Base-by-base conservation (phyloP, 1,284 basidiomycete species). In the Earliella scabrosa region DNA sequence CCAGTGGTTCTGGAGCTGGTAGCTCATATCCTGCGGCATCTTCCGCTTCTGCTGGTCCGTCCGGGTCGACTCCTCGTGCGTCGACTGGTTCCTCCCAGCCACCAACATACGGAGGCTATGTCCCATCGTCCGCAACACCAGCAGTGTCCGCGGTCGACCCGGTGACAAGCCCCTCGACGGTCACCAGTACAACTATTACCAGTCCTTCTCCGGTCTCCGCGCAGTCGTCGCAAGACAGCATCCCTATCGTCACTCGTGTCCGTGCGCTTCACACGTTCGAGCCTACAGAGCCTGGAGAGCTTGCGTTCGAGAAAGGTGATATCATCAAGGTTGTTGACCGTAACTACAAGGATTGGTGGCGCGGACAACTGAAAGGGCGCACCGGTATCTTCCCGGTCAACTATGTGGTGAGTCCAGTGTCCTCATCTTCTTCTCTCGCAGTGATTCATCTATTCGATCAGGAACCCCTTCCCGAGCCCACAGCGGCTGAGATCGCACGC, bases 341-440 rank as follows among this genome's bases (percentile, higher is more conserved):
- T 39, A 92, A 92, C 24, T 98, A 98, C 75, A 92, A 95, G 68
- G 95, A 98, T 71, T 99, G 97, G 97, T 99, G 97, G 96, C 80
- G 94, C 44, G 97, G 97, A 2, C 96, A 98, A 65, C 75, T 95
- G 36, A 91, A 91, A 64, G 95, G 96, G 1, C 81, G 92, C 58
- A 95, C 95, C 8, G 97, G 97, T 13, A 99, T 99, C 58, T 99
- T 99, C 74, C 97, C 97, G 0, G 93, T 98, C 36, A 98, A 97
- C 69, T 98, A 98, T 75, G 94, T 99, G 63, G 92, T 93, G 66
- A 26, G 88, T 80, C 27, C 35, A 20, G 6, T 20, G 8, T 27
- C 45, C 27, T 6, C 13, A 50, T 50, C 8, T 45, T 27, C 38
- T 23, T 39, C 43, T 23, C 9, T 45, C 11, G 40, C 21, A 20